These are phyloP conservation scores for Hypoxylon sp. DNA, from an alignment of 2,329 filamentous ascomycete species.

Conservation along the genomic window DNA sequence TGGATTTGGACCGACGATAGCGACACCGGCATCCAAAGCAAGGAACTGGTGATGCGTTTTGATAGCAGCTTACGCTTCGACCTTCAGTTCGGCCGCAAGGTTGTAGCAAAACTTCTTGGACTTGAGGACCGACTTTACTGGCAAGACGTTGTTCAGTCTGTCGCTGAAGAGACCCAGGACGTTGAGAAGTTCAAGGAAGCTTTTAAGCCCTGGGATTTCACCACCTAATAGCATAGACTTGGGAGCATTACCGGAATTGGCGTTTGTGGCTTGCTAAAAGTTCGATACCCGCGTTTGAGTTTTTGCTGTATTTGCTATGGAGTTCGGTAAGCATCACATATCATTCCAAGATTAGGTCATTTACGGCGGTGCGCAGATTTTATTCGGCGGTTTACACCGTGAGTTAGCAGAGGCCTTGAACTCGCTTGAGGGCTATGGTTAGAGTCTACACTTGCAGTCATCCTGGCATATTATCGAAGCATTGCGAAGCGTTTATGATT, in stretches of 20 bases:
- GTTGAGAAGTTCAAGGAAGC: slow-evolving; percentile 82
- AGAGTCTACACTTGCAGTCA: not conserved
- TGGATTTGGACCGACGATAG: slow-evolving; percentile 79
- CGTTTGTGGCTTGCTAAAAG: slow-evolving; percentile 42
- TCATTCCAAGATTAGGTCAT: slow-evolving; percentile 2
- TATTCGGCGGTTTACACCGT: not conserved
- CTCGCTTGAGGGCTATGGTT: not conserved
- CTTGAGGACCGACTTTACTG: slow-evolving; percentile 85
- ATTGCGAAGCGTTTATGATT: slow-evolving; percentile 14
- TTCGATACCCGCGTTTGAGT: slow-evolving; percentile 49
- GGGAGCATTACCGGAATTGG: slow-evolving; percentile 26
- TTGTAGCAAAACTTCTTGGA: slow-evolving; percentile 87
- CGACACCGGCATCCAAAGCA: slow-evolving; percentile 70
- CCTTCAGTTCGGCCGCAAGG: slow-evolving; percentile 88
- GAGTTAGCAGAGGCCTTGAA: not conserved
- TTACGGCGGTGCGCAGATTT: slow-evolving; percentile 1
- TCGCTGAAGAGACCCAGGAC: slow-evolving; percentile 83
- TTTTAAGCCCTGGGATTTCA: slow-evolving; percentile 91
- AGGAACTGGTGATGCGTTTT: slow-evolving; percentile 80
- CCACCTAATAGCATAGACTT: slow-evolving; percentile 56
- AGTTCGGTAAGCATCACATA: slow-evolving; percentile 12
- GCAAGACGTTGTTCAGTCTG: slow-evolving; percentile 84
- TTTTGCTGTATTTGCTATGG: slow-evolving; percentile 35
- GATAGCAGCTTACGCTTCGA: slow-evolving; percentile 83
- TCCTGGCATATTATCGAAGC: slow-evolving; percentile 6